Base-by-base conservation (phyloP, 441 rosid genomes). In the Pelargonium myrrhifolium region DNA sequence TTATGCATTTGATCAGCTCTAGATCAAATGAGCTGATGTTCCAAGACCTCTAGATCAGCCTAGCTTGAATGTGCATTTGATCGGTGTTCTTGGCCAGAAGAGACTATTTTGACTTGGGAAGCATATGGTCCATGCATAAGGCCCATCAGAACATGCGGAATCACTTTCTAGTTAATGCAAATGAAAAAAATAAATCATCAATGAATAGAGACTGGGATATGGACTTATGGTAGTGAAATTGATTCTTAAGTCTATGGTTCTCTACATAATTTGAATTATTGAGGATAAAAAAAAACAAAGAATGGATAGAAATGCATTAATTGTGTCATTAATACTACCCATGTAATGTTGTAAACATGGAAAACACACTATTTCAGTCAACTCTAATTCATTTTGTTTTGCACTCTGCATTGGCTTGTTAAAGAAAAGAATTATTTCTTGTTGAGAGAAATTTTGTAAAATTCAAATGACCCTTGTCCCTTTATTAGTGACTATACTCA, bases 361-460 rank as follows among this genome's bases (percentile, higher is more conserved):
- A 70, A 80, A 70, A 39, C 49, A 49, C 71, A 58, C 55, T 67
- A 75, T 72, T 67, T 51, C 74, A 63, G 61, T 56, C 28, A 64
- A 24, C 65, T 49, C 73, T 67, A 22, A 31, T 64, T 11, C 18
- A 40, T 69, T 62, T 67, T 59, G 65, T 62, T 53, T 69, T 62
- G 20, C 70, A 37, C 65, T 72, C 59, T 79, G 47, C 35, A 15
- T 59, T 72, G 84, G 73, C 70, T 65, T 45, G 66, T 79, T 68
- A 76, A 78, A 77, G 67, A 76, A 71, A 78, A 65, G 40, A 69
- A 66, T 56, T 47, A 68, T 53, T 43, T 67, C 73, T 74, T 71
- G 64, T 71, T 63, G 20, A 72, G 37, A 70, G 75, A 75, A 75
- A 62, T 62, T 65, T 71, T 18, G 74, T 67, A 74, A 70, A 74